Conservation (phyloP, 2,329 filamentous ascomycete species). For the Akanthomyces muscarius region DNA sequence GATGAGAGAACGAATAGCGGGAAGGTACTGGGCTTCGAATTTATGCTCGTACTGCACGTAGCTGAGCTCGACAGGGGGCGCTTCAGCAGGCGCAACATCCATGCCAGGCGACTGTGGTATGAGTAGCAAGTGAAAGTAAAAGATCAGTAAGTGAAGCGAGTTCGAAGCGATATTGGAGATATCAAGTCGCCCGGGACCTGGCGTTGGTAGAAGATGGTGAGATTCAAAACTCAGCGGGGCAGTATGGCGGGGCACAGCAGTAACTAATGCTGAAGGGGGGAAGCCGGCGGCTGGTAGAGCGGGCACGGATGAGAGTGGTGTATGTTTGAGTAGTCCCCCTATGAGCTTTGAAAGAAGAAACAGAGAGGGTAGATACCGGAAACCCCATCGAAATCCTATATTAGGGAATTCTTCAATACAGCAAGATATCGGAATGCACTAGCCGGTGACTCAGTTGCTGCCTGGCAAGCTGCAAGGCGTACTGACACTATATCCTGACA, state of each 20-base stretch:
- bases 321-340: not conserved
- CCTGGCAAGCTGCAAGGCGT: conserved; percentile 4
- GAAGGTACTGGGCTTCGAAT: conserved; percentile 63
- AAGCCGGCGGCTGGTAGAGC: not conserved
- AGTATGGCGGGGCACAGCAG: conserved; percentile 8
- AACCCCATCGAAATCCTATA: not conserved
- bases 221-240: conserved; percentile 10
- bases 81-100: conserved; percentile 31
- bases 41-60: conserved; percentile 61
- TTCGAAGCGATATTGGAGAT: not conserved
- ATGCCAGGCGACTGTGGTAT: conserved; percentile 19
- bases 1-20: conserved; percentile 86
- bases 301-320: not conserved
- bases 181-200: not conserved
- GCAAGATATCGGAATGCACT: not conserved
- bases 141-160: no score
- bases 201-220: conserved; percentile 7
- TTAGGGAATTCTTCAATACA: not conserved
- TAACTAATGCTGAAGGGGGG: not conserved
- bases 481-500: not conserved
- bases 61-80: conserved; percentile 45
- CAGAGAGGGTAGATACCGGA: not conserved
- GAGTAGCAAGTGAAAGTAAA: not conserved
- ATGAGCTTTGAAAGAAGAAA: not conserved
- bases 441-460: conserved; percentile 14